A percentile compares a stretch with the other conserved stretches of the same genome.
Conservation (phyloP, 1,284 basidiomycete species). For the Singerocomus rubriflavus region DNA sequence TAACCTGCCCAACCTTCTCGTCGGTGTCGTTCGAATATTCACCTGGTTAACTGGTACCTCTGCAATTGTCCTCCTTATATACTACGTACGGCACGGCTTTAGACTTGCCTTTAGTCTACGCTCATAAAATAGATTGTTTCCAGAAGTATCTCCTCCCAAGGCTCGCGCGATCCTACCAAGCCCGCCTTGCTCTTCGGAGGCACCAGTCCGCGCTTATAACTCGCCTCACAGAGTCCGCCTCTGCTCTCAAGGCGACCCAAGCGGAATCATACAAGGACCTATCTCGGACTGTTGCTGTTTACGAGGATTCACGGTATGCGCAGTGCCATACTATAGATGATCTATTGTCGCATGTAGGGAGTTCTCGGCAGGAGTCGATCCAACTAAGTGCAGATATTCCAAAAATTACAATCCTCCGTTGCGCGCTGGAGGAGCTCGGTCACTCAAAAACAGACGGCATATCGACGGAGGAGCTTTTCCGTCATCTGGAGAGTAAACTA, state of each 20-base stretch:
- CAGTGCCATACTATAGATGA: constrained; percentile 48
- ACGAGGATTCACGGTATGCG: constrained; percentile 47
- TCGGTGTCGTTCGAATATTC: constrained; percentile 57
- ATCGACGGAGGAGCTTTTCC: constrained; percentile 59
- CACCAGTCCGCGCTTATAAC: constrained; percentile 57
- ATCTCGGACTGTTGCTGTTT: constrained; percentile 48
- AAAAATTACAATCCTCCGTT: constrained; percentile 56
- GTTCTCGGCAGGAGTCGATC: constrained; percentile 22
- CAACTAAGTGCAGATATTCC: constrained; percentile 41
- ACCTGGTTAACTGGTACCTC: constrained; percentile 69
- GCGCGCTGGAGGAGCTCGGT: constrained; percentile 51
- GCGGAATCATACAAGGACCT: constrained; percentile 50
- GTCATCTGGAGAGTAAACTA: constrained; percentile 50
- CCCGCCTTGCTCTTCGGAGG: constrained; percentile 54
- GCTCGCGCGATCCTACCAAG: constrained; percentile 53
- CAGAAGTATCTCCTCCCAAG: constrained; percentile 69
- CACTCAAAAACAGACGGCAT: constrained; percentile 40
- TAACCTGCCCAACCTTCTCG: constrained; percentile 59
- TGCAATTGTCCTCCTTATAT: constrained; percentile 53
- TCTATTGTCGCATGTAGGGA: constrained; percentile 35
- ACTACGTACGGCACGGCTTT: constrained; percentile 48
- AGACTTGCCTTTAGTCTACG: neutral
- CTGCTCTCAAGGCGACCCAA: constrained; percentile 51
- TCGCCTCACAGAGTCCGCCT: constrained; percentile 51
- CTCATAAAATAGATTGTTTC: constrained; percentile 7